Base-by-base conservation (phyloP, 2,329 filamentous ascomycete species). In the Ascosphaera apis region DNA sequence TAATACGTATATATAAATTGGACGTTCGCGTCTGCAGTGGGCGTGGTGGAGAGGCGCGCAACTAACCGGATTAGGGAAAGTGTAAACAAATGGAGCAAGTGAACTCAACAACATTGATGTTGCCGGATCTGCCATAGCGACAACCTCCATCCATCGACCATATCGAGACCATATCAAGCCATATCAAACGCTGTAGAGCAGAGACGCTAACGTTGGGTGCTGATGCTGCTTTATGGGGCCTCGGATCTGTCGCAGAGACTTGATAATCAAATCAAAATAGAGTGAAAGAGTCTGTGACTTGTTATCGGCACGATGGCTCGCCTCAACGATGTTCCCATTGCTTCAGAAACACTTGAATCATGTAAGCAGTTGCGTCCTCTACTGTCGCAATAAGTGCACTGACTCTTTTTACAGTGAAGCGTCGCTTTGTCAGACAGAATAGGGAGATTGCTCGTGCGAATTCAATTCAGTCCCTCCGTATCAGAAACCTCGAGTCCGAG, bases 391-490 rank as follows among this genome's bases (percentile, higher is more conserved):
- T 31, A 17, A 3, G 11, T 11, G 31, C 39, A 31, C 12, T 12
- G 17, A 19, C 30, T 34, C 15, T 23, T 27, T 15, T 33, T 16
- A 17, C 41, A 72, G 69, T 75, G 36, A 76, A 73, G 55, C 60
- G 71, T 40, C 58, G 69, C 43, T 75, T 74, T 47, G 60, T 74
- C 42, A 58, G 71, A 37, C 71, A 76, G 49, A 76, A 76, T 48
- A 67, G 71, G 44, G 71, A 76, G 48, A 67, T 76, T 39, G 69
- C 70, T 39, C 62, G 67, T 43, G 67, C 61, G 41, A 75, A 76
- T 47, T 74, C 71, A 4, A 63, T 62, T 37, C 71, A 76, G 49
- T 72, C 68, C 3, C 57, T 73, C 34, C 68, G 69, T 34, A 75
- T 76, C 40, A 67, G 71, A 39, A 65, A 58, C 38, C 60, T 76